A percentile compares a stretch with the other conserved stretches of the same genome.
Conservation (phyloP, 768 basidiomycete species). For the Cystobasidiopsis lactophilus region DNA sequence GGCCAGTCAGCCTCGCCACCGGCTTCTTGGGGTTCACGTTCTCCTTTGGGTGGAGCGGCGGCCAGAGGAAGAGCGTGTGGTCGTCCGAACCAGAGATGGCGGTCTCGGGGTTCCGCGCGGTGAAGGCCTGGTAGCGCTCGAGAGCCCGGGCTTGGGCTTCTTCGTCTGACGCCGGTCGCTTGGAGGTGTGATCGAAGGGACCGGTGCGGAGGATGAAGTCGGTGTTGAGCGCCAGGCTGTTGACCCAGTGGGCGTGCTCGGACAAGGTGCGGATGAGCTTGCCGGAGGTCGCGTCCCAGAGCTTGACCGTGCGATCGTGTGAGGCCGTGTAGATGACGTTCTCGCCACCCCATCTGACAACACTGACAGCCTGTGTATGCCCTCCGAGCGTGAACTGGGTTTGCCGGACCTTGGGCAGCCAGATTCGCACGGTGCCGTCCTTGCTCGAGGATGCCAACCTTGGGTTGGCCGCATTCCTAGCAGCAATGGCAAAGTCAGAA, state of each 20-base stretch:
- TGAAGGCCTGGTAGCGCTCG: constrained; percentile 39
- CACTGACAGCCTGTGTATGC: constrained; percentile 81
- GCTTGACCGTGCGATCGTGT: constrained; percentile 75
- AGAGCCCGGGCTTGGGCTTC: constrained; percentile 62
- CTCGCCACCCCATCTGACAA: constrained; percentile 87
- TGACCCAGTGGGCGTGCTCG: constrained; percentile 98
- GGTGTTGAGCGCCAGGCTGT: constrained; percentile 80
- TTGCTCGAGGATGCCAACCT: constrained; percentile 88
- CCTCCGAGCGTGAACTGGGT: constrained; percentile 72
- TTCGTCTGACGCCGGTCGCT: constrained; percentile 52
- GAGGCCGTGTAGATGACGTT: constrained; percentile 84
- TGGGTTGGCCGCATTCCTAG: constrained; percentile 51
- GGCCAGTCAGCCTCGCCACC: constrained; percentile 61
- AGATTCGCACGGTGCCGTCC: constrained; percentile 86
- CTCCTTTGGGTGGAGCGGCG: constrained; percentile 30
- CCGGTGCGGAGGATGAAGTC: constrained; percentile 88
- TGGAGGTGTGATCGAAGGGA: constrained; percentile 72
- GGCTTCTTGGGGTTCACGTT: constrained; percentile 42
- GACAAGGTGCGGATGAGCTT: constrained; percentile 61
- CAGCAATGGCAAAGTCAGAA: neutral
- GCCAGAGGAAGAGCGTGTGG: constrained; percentile 94
- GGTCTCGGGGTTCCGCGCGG: constrained; percentile 45
- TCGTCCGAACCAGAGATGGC: constrained; percentile 93
- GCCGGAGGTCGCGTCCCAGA: constrained; percentile 82
- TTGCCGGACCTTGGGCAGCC: constrained; percentile 51